phyloP scores from a whole-genome alignment of 176 grass and related monocot genomes.

The Puya raimondii region DNA sequence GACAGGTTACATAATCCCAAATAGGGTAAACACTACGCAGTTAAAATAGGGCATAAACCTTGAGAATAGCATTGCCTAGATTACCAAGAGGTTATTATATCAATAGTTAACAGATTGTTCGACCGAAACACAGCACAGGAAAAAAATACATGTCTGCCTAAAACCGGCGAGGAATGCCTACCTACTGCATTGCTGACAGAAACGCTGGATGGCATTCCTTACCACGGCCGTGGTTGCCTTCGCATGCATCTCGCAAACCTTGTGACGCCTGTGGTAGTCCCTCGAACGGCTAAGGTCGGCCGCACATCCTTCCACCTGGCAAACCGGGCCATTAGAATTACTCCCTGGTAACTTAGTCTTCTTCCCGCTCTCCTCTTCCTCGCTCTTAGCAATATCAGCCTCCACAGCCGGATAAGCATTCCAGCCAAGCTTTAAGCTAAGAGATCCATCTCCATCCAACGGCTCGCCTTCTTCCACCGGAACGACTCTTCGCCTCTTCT shows the following conservation, averaged over 20 bases:
- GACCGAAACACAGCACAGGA: not conserved
- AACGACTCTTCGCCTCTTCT: conserved; percentile 66
- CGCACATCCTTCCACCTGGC: conserved; percentile 79
- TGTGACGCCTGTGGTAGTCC: conserved; percentile 95
- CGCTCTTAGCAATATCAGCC: conserved; percentile 13
- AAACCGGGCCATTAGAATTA: conserved; percentile 36
- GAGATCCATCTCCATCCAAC: conserved; percentile 16
- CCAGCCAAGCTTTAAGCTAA: conserved; percentile 43
- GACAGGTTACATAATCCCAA: not conserved
- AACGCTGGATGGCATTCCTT: conserved; percentile 59
- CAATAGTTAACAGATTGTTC: no score
- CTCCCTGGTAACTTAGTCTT: conserved; percentile 61
- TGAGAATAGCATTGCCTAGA: no score
- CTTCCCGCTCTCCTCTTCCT: conserved; percentile 56
- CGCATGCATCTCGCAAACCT: conserved; percentile 96
- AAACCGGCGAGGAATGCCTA: conserved; percentile 22
- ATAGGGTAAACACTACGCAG: no score
- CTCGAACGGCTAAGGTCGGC: conserved; percentile 58
- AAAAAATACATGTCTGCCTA: conserved; percentile 3
- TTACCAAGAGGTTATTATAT: no score
- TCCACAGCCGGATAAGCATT: not conserved
- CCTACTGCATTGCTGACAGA: conserved; percentile 99
- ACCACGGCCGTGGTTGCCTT: conserved; percentile 80
- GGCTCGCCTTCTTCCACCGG: conserved; percentile 25
- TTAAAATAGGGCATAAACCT: no score